phyloP scores from a whole-genome alignment of 129 eudicot genomes.

The Chrysanthemum lavandulifolium region DNA sequence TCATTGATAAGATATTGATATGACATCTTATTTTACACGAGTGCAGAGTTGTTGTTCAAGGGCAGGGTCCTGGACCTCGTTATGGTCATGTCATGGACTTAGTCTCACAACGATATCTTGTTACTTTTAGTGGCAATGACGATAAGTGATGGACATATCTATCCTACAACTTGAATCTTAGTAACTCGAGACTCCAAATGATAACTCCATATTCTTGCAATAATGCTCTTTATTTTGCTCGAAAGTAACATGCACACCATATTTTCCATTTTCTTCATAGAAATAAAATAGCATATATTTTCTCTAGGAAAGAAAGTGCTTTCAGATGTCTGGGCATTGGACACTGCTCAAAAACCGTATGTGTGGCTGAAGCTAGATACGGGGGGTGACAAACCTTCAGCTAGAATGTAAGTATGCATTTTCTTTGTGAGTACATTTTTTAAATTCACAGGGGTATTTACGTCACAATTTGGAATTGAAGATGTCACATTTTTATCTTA shows the following conservation, averaged over 20 bases:
- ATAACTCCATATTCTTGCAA: neutral
- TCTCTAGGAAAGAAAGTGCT: conserved; percentile 84
- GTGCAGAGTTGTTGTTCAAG: conserved; percentile 92
- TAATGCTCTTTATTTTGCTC: conserved; percentile 8
- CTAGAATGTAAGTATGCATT: conserved; percentile 77
- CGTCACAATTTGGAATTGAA: neutral
- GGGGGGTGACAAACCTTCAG: conserved; percentile 94
- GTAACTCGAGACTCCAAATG: neutral
- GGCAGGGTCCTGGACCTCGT: conserved; percentile 95
- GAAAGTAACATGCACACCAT: neutral
- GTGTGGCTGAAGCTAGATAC: conserved; percentile 82
- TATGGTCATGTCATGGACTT: conserved; percentile 96
- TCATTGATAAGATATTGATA: conserved; percentile 1
- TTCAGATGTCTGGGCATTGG: conserved; percentile 91
- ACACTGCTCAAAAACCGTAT: conserved; percentile 96
- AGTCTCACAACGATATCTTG: conserved; percentile 92
- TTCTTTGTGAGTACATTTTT: conserved; percentile 12
- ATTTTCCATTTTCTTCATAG: neutral
- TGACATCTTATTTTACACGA: conserved; percentile 20
- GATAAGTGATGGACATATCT: conserved; percentile 46
- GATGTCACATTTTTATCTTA: conserved; percentile 7
- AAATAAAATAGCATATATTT: conserved; percentile 13
- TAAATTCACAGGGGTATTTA: conserved; percentile 19
- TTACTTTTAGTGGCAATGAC: conserved; percentile 84
- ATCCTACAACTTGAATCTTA: neutral